These are phyloP conservation scores for Hippophae rhamnoides DNA, from an alignment of 306 rosid genomes.

Conservation along the genomic window DNA sequence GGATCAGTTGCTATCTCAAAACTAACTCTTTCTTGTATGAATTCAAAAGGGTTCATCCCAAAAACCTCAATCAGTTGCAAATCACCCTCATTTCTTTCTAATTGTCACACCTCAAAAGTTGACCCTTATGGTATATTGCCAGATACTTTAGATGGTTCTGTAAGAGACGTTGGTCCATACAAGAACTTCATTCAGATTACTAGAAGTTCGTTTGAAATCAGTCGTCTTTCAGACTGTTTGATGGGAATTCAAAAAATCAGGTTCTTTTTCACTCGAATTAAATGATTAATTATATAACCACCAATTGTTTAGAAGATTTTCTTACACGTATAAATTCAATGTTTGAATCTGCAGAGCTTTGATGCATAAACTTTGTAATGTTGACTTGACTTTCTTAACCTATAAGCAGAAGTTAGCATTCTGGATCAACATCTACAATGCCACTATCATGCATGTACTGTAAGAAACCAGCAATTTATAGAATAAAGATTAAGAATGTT, in stretches of 20 bases:
- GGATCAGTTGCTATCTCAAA: conserved; percentile 51
- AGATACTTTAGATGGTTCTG: conserved; percentile 40
- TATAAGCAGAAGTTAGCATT: conserved; percentile 89
- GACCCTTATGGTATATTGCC: conserved; percentile 66
- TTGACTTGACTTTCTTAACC: conserved; percentile 61
- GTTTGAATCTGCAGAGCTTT: conserved; percentile 35
- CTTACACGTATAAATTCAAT: background rate
- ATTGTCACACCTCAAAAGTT: conserved; percentile 30
- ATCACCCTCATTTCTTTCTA: conserved; percentile 49
- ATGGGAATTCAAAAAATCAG: conserved; percentile 49
- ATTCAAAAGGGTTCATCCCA: conserved; percentile 49
- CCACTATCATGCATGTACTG: conserved; percentile 98
- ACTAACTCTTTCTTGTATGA: conserved; percentile 57
- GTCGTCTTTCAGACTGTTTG: conserved; percentile 34
- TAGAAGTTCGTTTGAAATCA: conserved; percentile 37
- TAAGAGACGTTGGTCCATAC: conserved; percentile 64
- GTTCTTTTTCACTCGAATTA: conserved; percentile 20
- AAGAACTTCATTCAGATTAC: conserved; percentile 72
- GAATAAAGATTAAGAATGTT: background rate
- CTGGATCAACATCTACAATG: conserved; percentile 93
- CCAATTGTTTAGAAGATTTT: background rate
- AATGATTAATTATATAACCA: background rate
- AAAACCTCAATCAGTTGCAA: conserved; percentile 50
- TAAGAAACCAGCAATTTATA: conserved; percentile 42
- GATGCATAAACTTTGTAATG: conserved; percentile 50